phyloP scores from a whole-genome alignment of 495 filamentous ascomycete genomes.

The Aspergillus saccharolyticus region DNA sequence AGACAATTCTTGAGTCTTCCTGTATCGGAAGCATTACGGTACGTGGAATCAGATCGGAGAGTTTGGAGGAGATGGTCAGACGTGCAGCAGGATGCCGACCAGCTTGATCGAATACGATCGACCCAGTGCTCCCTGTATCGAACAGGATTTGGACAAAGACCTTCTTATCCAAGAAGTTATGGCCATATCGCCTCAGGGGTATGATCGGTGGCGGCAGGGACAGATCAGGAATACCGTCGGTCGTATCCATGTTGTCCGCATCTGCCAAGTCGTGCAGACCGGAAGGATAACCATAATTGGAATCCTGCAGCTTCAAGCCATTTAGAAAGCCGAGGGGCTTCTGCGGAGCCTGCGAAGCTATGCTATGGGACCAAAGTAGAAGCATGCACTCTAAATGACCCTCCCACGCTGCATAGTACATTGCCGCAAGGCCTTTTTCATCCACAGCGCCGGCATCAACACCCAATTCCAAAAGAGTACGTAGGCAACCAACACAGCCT shows the following conservation, averaged over 20 bases:
- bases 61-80: constrained; percentile 91
- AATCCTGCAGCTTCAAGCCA: constrained; percentile 32
- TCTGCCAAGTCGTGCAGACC: constrained; percentile 46
- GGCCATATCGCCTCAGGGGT: constrained; percentile 86
- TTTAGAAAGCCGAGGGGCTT: constrained; percentile 35
- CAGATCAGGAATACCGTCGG: constrained; percentile 86
- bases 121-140: constrained; percentile 60
- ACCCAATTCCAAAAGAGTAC: constrained; percentile 67
- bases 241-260: constrained; percentile 63
- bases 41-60: constrained; percentile 90
- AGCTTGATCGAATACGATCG: constrained; percentile 87
- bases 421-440: constrained; percentile 86
- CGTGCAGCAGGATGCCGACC: constrained; percentile 93
- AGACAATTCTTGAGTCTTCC: constrained; percentile 85
- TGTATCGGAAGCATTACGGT: constrained; percentile 94
- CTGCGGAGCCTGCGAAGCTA: constrained; percentile 17
- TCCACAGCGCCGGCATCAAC: constrained; percentile 73
- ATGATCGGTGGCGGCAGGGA: constrained; percentile 94
- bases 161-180: constrained; percentile 97
- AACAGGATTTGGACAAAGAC: constrained; percentile 90
- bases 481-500: constrained; percentile 83
- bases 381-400: constrained; percentile 93
- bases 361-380: constrained; percentile 60
- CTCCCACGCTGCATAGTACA: constrained; percentile 99
- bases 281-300: constrained; percentile 24